Conservation (phyloP, 371 early-diverging fungal genomes). For the Rhizomucor miehei region DNA sequence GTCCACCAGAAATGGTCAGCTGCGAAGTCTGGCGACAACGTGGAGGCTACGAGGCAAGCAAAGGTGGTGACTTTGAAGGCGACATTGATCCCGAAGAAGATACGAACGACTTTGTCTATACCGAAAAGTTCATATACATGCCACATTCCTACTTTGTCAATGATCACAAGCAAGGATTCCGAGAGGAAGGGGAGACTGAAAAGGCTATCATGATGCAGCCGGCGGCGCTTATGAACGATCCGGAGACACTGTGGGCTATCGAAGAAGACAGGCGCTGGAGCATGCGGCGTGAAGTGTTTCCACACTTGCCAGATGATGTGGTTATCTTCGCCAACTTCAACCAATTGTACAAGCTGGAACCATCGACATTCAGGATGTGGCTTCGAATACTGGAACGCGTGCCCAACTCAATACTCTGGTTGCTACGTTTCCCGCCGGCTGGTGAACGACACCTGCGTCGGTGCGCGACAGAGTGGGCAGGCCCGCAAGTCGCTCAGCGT, state of each 20-base stretch:
- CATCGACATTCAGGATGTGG: slow-evolving; percentile 82
- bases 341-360: slow-evolving; percentile 91
- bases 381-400: slow-evolving; percentile 76
- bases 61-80: slow-evolving; percentile 56
- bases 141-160: slow-evolving; percentile 92
- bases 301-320: slow-evolving; percentile 73
- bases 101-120: slow-evolving; percentile 72
- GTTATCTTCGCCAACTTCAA: slow-evolving; percentile 95
- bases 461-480: slow-evolving; percentile 75
- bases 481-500: slow-evolving; percentile 75
- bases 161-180: slow-evolving; percentile 90
- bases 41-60: slow-evolving; percentile 3
- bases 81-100: slow-evolving; percentile 77
- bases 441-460: slow-evolving; percentile 77
- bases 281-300: slow-evolving; percentile 88
- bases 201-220: slow-evolving; percentile 8
- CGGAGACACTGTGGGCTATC: slow-evolving; percentile 61
- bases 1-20: slow-evolving; percentile 81
- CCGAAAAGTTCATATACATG: slow-evolving; percentile 90
- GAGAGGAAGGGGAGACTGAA: slow-evolving; percentile 55
- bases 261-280: slow-evolving; percentile 83
- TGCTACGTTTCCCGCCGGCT: slow-evolving; percentile 87
- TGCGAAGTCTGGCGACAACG: slow-evolving; percentile 63
- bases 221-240: slow-evolving; percentile 26
- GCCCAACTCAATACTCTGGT: slow-evolving; percentile 85